These are phyloP conservation scores for Hypsizygus ulmarius DNA, from an alignment of 1,284 basidiomycete species.

Conservation along the genomic window DNA sequence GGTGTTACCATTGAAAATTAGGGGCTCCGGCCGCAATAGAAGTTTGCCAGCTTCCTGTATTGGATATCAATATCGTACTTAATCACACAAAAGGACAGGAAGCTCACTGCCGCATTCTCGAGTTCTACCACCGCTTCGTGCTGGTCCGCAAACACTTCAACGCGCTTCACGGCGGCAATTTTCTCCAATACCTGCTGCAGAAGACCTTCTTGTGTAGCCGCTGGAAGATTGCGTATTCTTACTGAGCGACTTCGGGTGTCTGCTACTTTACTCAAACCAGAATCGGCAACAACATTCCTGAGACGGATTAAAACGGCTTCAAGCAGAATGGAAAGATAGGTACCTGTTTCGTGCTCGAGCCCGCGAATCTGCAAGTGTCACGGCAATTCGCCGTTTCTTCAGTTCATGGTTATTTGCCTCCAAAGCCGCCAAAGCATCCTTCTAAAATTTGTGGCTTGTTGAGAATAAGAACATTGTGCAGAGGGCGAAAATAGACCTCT, in stretches of 20 bases:
- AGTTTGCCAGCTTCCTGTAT: conserved; percentile 76
- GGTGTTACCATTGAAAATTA: conserved; percentile 60
- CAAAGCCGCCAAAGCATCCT: conserved; percentile 69
- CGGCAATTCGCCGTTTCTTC: conserved; percentile 81
- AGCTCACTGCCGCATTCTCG: conserved; percentile 65
- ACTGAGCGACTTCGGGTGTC: conserved; percentile 72
- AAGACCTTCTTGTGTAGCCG: conserved; percentile 74
- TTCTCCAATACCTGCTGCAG: conserved; percentile 88
- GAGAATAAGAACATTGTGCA: conserved; percentile 3
- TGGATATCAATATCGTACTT: not conserved
- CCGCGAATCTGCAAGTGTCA: conserved; percentile 79
- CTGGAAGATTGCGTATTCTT: conserved; percentile 72
- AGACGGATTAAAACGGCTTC: not conserved
- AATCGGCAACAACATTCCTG: conserved; percentile 46
- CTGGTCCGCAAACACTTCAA: conserved; percentile 70
- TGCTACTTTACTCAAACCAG: conserved; percentile 54
- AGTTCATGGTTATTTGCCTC: conserved; percentile 82
- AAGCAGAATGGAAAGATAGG: conserved; percentile 3
- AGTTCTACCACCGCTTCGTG: conserved; percentile 79
- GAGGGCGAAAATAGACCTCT: conserved; percentile 49
- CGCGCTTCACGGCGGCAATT: conserved; percentile 64
- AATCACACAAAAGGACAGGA: not conserved
- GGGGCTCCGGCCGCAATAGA: conserved; percentile 63
- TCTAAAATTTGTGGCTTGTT: conserved; percentile 38
- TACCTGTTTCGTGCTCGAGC: conserved; percentile 56